Conservation (phyloP, 1,139 yeast species). For the Hemisphaericaspora subhashii region DNA sequence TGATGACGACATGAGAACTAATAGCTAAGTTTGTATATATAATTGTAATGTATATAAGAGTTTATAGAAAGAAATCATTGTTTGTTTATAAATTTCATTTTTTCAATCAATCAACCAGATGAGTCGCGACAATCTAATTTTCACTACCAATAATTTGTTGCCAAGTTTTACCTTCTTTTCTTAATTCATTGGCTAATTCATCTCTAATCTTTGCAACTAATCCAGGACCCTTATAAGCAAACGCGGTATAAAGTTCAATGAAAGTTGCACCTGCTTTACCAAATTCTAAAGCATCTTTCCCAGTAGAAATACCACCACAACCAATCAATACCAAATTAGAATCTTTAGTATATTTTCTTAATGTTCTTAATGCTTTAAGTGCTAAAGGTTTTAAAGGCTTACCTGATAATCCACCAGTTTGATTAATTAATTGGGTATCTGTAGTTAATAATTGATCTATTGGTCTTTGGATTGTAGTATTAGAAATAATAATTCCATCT, state of each 20-base stretch:
- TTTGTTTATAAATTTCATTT: conserved; percentile 1
- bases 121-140: conserved; percentile 14
- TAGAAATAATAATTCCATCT: conserved; percentile 90
- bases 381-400: conserved; percentile 85
- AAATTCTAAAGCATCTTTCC: conserved; percentile 86
- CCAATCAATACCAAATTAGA: conserved; percentile 76
- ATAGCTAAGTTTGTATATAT: not conserved
- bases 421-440: conserved; percentile 41
- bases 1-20: conserved; percentile 16
- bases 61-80: not conserved
- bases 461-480: conserved; percentile 88
- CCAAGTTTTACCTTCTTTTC: conserved; percentile 82
- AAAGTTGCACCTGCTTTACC: conserved; percentile 93
- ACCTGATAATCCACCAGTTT: conserved; percentile 91
- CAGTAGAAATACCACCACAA: conserved; percentile 88
- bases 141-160: conserved; percentile 65
- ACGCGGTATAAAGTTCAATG: conserved; percentile 83
- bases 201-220: conserved; percentile 75
- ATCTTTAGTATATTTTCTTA: conserved; percentile 76
- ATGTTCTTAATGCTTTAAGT: conserved; percentile 63
- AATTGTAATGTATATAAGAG: not conserved
- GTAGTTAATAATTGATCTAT: conserved; percentile 46
- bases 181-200: conserved; percentile 67
- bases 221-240: conserved; percentile 93
- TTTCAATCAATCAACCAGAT: no score